phyloP scores from a whole-genome alignment of 2,329 filamentous ascomycete genomes.

The Monosporascus sp. region DNA sequence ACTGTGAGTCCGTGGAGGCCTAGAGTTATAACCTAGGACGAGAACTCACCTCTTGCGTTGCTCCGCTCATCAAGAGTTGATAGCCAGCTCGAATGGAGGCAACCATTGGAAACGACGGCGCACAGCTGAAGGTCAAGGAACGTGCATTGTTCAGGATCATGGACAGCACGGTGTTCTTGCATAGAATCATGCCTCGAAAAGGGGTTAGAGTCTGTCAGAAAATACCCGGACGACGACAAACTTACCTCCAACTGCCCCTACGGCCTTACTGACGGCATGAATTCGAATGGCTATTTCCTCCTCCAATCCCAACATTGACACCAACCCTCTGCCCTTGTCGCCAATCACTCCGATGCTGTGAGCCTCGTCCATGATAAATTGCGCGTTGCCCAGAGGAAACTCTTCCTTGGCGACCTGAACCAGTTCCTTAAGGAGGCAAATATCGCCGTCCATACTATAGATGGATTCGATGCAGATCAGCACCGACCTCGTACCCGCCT shows the following conservation, averaged over 20 bases:
- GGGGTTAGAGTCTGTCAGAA: no score
- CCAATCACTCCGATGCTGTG: slow-evolving; percentile 62
- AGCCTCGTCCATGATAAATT: slow-evolving; percentile 64
- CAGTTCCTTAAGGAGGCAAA: slow-evolving; percentile 59
- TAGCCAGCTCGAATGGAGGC: slow-evolving; percentile 32
- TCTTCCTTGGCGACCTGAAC: slow-evolving; percentile 50
- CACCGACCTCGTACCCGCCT: slow-evolving; percentile 28
- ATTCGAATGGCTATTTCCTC: no score
- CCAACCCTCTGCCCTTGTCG: slow-evolving; percentile 49
- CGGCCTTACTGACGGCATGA: no score
- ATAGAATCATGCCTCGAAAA: slow-evolving; percentile 16
- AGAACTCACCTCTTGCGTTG: slow-evolving; percentile 9
- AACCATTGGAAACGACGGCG: slow-evolving; percentile 35
- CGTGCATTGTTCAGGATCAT: slow-evolving; percentile 22
- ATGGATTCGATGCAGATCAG: slow-evolving; percentile 67
- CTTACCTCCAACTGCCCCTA: slow-evolving; percentile 2
- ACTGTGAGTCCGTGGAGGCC: no score
- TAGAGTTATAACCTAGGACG: background rate
- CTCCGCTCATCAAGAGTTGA: slow-evolving; percentile 31
- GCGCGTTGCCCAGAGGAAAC: slow-evolving; percentile 53
- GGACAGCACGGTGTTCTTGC: slow-evolving; percentile 7
- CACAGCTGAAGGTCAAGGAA: slow-evolving; percentile 38
- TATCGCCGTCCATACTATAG: slow-evolving; percentile 82
- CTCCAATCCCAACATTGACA: slow-evolving; percentile 47
- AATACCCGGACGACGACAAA: background rate